Conservation (phyloP, 2,329 filamentous ascomycete species). For the Pezicula radicicola region DNA sequence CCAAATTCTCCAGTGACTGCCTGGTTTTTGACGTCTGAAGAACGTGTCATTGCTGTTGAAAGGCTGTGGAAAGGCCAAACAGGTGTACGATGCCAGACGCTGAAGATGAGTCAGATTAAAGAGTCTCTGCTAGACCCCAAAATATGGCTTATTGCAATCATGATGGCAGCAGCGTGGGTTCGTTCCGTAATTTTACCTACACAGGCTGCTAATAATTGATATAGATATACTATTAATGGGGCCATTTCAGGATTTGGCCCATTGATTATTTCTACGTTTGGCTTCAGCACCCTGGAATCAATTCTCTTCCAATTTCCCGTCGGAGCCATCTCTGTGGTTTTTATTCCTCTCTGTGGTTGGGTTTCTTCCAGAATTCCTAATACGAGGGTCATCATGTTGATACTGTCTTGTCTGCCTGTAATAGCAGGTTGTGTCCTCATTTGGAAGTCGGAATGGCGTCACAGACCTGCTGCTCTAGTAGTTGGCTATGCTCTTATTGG, state of each 20-base stretch:
- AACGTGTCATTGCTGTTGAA: constrained; percentile 31
- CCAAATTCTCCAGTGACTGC: constrained; percentile 46
- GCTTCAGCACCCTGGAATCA: constrained; percentile 56
- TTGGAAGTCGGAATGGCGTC: constrained; percentile 54
- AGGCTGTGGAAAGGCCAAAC: constrained; percentile 3
- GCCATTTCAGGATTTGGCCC: constrained; percentile 67
- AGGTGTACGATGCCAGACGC: constrained; percentile 3
- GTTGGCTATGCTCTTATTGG: constrained; percentile 68
- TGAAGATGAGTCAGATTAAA: constrained; percentile 33
- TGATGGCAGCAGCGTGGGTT: constrained; percentile 72
- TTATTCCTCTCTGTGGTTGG: constrained; percentile 62
- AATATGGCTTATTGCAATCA: constrained; percentile 28
- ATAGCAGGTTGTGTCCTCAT: constrained; percentile 70
- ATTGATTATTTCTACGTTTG: constrained; percentile 66
- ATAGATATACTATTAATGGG: constrained; percentile 55
- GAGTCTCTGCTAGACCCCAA: constrained; percentile 32
- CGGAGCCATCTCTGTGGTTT: constrained; percentile 59
- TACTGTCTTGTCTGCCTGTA: constrained; percentile 64
- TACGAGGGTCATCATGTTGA: constrained; percentile 60
- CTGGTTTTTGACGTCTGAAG: constrained; percentile 31
- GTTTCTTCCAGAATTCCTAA: constrained; percentile 56
- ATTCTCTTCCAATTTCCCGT: constrained; percentile 73
- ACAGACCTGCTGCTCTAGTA: constrained; percentile 61
- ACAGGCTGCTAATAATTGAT: constrained; percentile 54
- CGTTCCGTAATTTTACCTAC: constrained; percentile 35